A percentile compares a stretch with the other conserved stretches of the same genome.
Evolutionary conservation across 169 alveolate genomes (phyloP).

Genomic region (Plasmodium fragile): DNA sequence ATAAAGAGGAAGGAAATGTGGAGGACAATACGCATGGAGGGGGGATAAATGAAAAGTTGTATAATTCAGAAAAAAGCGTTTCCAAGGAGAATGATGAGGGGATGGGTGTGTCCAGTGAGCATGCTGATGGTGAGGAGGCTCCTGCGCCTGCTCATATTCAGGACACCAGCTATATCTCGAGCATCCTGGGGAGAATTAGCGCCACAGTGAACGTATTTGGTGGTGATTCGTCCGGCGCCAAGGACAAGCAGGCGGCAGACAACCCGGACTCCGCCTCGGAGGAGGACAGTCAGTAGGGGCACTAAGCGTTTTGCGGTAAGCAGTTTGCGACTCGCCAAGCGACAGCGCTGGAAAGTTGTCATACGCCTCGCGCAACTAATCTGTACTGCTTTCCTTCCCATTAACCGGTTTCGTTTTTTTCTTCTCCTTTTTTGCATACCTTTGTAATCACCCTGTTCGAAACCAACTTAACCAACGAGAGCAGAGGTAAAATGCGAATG

Average conservation of each 20-base stretch:
- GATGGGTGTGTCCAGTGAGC: neutral
- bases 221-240: neutral
- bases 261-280: neutral
- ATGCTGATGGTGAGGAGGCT: neutral
- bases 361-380: neutral
- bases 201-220: neutral
- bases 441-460: neutral
- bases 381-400: neutral
- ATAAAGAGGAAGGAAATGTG: slow-evolving; percentile 31
- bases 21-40: neutral
- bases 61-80: neutral
- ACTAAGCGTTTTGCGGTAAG: neutral
- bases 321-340: neutral
- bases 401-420: neutral
- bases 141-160: neutral
- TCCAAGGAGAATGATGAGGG: neutral
- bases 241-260: neutral
- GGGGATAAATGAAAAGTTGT: slow-evolving; percentile 9
- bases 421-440: neutral
- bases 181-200: slow-evolving; percentile 12
- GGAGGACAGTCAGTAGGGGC: neutral
- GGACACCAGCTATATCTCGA: slow-evolving; percentile 48
- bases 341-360: neutral
- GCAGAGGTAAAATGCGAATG: neutral
- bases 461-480: neutral